These are phyloP conservation scores for Apophysomyces variabilis DNA, from an alignment of 371 early-diverging fungal genomes.

Conservation along the genomic window DNA sequence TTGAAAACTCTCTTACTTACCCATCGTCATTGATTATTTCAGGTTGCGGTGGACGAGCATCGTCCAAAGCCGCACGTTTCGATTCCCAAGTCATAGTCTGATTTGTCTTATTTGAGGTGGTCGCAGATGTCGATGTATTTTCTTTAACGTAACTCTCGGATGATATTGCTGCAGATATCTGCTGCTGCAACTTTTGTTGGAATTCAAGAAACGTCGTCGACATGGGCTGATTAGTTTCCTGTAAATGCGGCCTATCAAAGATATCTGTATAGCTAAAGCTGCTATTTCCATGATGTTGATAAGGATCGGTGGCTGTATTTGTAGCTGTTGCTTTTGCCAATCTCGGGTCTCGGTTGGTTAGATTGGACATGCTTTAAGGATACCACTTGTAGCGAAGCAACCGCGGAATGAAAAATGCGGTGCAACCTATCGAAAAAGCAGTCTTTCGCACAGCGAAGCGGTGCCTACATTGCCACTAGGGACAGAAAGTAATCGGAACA, in stretches of 20 bases:
- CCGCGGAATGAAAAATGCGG: neutral
- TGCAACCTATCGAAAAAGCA: neutral
- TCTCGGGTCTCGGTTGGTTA: constrained; percentile 5
- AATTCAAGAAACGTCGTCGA: neutral
- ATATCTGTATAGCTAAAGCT: neutral
- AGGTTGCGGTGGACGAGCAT: neutral
- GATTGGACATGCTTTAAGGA: neutral
- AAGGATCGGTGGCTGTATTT: neutral
- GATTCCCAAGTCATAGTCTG: neutral
- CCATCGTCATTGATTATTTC: neutral
- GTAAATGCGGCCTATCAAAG: neutral
- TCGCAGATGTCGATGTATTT: neutral
- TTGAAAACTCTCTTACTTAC: neutral
- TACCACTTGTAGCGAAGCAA: neutral
- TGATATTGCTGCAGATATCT: neutral
- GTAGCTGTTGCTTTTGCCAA: neutral
- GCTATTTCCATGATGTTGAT: neutral
- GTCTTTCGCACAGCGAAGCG: neutral
- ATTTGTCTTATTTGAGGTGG: neutral
- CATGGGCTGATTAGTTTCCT: neutral
- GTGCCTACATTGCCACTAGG: neutral
- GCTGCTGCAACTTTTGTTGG: constrained; percentile 3
- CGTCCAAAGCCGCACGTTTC: neutral
- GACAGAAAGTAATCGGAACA: too few species aligned
- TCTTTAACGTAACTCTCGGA: neutral